Evolutionary conservation across 2,329 filamentous ascomycete genomes (phyloP), one percentile per base, ranked within the genome.

Genomic region (Apiospora aurea): DNA sequence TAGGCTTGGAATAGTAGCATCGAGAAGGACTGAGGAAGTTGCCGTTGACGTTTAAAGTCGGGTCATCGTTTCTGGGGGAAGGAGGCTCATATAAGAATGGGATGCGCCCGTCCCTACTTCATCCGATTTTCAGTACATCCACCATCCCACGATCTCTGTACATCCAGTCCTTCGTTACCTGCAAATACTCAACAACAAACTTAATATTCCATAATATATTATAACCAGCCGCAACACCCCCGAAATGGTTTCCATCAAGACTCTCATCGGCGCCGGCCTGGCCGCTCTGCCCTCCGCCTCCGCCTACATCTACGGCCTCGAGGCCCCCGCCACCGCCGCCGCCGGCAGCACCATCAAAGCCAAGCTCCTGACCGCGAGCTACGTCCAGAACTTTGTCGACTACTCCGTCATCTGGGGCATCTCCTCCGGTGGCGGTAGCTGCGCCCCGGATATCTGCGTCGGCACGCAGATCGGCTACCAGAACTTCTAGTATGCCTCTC

Each of bases 361-460:
- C 18, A 79, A 75, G 11, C 70, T 82, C 26, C 71, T 70, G 49
- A 79, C 79, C 21, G 70, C 77, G 26, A 78, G 77, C 74, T 81
- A 81, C 77, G 72, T 78, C 53, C 79, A 81, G 77, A 82, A 82
- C 77, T 81, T 74, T 75, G 75, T 78, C 70, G 80, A 82, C 75
- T 81, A 77, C 73, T 72, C 76, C 67, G 78, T 82, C 71, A 70
- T 79, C 51, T 82, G 78, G 78, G 80, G 78, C 2, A 41, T 81
- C 21, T 0, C 16, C 3, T 44, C 75, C 14, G 68, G 70, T 24
- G 41, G 53, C 70, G 29, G 70, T 43, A 69, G 71, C 73, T 71
- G 74, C 73, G 73, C 74, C 71, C 75, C 75, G 49, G 38, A 53
- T 10, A 72, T 75, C 41, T 79, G 77, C 73, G 67, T 81, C 73